Base-by-base conservation (phyloP, 2,329 filamentous ascomycete genomes). In the Diplodia seriata region DNA sequence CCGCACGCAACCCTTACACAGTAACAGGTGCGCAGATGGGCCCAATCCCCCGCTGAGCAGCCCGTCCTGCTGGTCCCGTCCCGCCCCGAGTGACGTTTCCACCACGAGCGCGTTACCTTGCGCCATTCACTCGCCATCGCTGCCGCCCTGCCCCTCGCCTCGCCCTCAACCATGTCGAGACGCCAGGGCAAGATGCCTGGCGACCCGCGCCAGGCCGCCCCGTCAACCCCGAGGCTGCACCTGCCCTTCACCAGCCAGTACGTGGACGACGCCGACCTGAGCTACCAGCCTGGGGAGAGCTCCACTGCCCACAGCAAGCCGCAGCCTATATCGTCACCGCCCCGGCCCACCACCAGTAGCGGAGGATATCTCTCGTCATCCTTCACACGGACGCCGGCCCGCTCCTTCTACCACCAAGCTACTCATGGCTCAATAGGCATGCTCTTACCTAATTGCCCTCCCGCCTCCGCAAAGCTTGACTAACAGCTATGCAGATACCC, bases 321-420 rank as follows among this genome's bases (percentile, higher is more conserved):
- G 12, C 67, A 57, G 20, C 57, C 67, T 20, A 64, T 64, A 57
- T 53, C 38, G 20, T 68, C 66, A 40, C 57, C 65, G 33, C 57
- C 67, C 31, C 50, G 56, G 36, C 50, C 66, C 31, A 68, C 50
- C 59, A 56, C 29, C n/a, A 59, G 61, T 20, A 40, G 53, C 15
- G 54, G 67, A 40, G 56, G 67, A 23, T 69, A 68, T 67, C 55
- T 71, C 29, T 71, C 70, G n/a, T 70, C 70, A 18, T 70, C 69
- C 6, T 68, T 65, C 36, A 62, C 66, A 20, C 67, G 78, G 76
- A 89, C 91, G 69, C 90, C 90, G 4, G 89, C 90, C 59, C 85
- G 90, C 67, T 92, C 90, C 2, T 92, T 91, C 71, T 88, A 91
- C 66, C 89, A 91, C 71, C 86, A 88, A 66, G 87, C 88, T 49